A percentile compares a stretch with the other conserved stretches of the same genome.
These are phyloP conservation scores for Bodo saltans DNA, from an alignment of 78 protist genomes.

Conservation along the genomic window DNA sequence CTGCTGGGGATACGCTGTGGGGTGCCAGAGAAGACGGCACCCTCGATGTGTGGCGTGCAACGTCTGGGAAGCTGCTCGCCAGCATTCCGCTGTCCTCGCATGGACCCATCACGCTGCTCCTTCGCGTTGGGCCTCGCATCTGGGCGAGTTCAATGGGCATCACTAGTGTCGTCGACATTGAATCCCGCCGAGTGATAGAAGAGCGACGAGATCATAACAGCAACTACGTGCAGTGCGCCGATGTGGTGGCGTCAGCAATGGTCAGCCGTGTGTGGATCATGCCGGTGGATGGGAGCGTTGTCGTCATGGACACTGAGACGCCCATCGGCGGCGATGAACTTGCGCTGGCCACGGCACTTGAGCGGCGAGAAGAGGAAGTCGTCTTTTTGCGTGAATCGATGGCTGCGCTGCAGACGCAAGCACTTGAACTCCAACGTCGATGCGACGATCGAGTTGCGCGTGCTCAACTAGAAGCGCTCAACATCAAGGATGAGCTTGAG, in stretches of 20 bases:
- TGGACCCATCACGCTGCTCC: not conserved
- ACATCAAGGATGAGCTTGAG: not conserved
- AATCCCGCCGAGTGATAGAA: not conserved
- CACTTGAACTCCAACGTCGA: not conserved
- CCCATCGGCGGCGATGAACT: not conserved
- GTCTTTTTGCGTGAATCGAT: not conserved
- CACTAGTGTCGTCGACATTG: not conserved
- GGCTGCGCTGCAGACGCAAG: not conserved
- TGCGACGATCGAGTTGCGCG: not conserved
- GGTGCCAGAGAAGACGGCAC: conserved; percentile 16
- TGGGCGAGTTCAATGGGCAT: not conserved
- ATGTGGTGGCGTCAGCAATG: not conserved
- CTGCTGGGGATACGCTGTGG: not conserved
- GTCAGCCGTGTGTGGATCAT: not conserved
- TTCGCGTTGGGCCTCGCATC: not conserved
- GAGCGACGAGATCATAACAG: not conserved
- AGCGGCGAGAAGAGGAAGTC: not conserved
- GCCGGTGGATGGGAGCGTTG: not conserved
- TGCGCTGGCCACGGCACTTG: not conserved
- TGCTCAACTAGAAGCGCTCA: not conserved
- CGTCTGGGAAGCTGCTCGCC: not conserved
- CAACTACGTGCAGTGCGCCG: not conserved
- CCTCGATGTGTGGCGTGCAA: conserved; percentile 5
- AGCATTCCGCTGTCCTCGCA: too few relatives aligned
- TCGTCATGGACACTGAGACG: not conserved